phyloP scores from a whole-genome alignment of 2,329 filamentous ascomycete genomes.

The Fusarium tjaetaba region DNA sequence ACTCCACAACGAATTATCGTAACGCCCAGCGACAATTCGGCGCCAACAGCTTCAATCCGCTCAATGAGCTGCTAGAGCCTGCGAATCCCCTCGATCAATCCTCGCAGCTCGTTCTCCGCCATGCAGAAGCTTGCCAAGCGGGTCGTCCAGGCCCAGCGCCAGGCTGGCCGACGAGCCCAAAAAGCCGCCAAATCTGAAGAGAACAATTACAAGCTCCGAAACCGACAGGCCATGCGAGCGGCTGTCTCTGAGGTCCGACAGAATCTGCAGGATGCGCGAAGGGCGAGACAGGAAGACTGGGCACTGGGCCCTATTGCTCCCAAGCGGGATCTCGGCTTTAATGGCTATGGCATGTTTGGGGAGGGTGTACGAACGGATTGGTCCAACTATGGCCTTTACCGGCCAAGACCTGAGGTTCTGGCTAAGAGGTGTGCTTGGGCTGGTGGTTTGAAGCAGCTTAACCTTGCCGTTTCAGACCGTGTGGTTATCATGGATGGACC shows the following conservation, averaged over 20 bases:
- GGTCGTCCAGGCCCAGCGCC: slow-evolving; percentile 72
- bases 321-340: slow-evolving; percentile 74
- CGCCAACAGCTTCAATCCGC: slow-evolving; percentile 34
- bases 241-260: slow-evolving; percentile 48
- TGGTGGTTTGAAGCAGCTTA: slow-evolving; percentile 66
- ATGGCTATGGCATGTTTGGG: slow-evolving; percentile 66
- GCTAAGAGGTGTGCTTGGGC: slow-evolving; percentile 63
- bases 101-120: slow-evolving; percentile 35
- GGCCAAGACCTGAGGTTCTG: slow-evolving; percentile 48
- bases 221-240: slow-evolving; percentile 45
- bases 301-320: slow-evolving; percentile 81
- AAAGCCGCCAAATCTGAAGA: slow-evolving; percentile 49
- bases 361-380: slow-evolving; percentile 52
- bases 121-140: slow-evolving; percentile 80
- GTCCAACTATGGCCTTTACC: slow-evolving; percentile 45
- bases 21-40: slow-evolving; percentile 38
- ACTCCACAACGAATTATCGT: slow-evolving; percentile 42
- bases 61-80: slow-evolving; percentile 43
- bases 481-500: slow-evolving; percentile 83
- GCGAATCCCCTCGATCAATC: slow-evolving; percentile 17
- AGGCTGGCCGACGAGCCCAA: slow-evolving; percentile 62
- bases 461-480: slow-evolving; percentile 75
- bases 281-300: slow-evolving; percentile 78
- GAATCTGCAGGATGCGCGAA: slow-evolving; percentile 53
- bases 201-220: slow-evolving; percentile 44